Base-by-base conservation (phyloP, 2,329 filamentous ascomycete genomes). In the Cladosporium sp. region DNA sequence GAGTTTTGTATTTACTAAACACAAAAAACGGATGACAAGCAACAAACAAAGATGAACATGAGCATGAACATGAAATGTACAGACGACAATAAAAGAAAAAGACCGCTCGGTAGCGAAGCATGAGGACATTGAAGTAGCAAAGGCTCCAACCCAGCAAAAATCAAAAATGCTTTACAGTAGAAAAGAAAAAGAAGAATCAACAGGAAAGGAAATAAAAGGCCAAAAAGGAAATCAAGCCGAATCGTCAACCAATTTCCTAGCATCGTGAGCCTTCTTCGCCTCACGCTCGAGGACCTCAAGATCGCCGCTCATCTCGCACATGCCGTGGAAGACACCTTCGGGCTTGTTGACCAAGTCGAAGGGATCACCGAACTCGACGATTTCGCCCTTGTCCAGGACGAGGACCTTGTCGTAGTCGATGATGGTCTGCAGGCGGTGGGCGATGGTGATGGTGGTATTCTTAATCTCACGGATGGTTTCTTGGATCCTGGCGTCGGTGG, bases 341-440 rank as follows among this genome's bases (percentile, higher is more conserved):
- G 91, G 82, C 72, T 89, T 89, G 74, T 84, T 86, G 69, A 97
- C 85, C 61, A 99, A 82, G 71, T 92, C 88, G 81, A 90, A 93
- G 0, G 95, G 95, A 74, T 96, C 90, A n/a, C 89, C 95, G 75
- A 87, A 99, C 80, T 99, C 94, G 5, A 95, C 86, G 24, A 98
- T 90, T 67, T 86, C 80, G 11, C 95, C 95, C 77, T 93, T 92
- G 74, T 99, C 95, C 4, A 99, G 83, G 14, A 99, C 93, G 18
- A 99, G 83, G 15, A 99, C 94, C 82, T 96, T 97, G 81, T 99
- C 95, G 75, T 98, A 99, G 77, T 99, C 95, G 32, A 95, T 93
- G 78, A 99, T 98, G 0, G 95, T 99, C 76, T 97, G 93, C 70
- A 99, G 83, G 21, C 95, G 88, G 79, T 99, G 95, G 0, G 95